phyloP scores from a whole-genome alignment of 306 rosid genomes.

The Pyrus betulifolia region DNA sequence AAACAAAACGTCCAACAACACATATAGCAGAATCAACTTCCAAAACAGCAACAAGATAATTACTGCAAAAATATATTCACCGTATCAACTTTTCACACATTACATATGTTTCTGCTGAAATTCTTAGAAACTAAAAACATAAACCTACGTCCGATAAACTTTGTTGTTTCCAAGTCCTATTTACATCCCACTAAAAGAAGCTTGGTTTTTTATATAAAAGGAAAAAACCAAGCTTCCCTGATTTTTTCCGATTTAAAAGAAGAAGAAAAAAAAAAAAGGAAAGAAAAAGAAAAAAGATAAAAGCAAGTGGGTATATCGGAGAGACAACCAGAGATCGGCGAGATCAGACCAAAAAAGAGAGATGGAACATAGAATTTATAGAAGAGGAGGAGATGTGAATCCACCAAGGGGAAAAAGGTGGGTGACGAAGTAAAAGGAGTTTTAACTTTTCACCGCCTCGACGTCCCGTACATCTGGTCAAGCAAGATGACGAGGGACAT shows the following conservation, averaged over 20 bases:
- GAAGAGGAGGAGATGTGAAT: not conserved
- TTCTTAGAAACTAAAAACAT: not conserved
- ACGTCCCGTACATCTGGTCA: conserved; percentile 55
- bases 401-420: conserved; percentile 13
- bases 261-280: not conserved
- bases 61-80: not conserved
- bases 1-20: not conserved
- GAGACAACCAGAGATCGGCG: not conserved
- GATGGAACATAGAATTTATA: not conserved
- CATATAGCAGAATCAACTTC: not conserved
- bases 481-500: conserved; percentile 68
- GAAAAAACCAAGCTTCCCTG: conserved; percentile 33
- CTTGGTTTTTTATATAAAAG: conserved; percentile 39
- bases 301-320: not conserved
- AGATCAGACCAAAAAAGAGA: not conserved
- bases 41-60: not conserved
- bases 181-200: conserved; percentile 4
- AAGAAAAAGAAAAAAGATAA: not conserved
- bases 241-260: not conserved
- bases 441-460: not conserved
- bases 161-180: not conserved
- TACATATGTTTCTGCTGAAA: not conserved
- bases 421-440: not conserved
- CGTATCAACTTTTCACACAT: not conserved
- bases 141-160: not conserved